phyloP scores from a whole-genome alignment of 768 basidiomycete species.

The Tulasnella calospora region DNA sequence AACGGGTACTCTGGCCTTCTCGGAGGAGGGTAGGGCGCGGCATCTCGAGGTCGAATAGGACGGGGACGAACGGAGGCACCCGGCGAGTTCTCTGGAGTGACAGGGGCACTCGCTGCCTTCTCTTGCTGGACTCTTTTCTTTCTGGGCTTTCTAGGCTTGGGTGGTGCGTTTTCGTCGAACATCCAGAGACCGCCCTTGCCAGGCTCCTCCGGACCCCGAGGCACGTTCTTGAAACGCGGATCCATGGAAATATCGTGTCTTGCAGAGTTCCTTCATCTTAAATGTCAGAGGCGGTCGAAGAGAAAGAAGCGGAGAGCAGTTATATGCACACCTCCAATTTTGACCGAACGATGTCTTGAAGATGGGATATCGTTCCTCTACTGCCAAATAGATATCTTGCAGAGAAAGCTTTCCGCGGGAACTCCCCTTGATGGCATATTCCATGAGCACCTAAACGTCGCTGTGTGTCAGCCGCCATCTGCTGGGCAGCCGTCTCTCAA shows the following conservation, averaged over 20 bases:
- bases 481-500: not conserved
- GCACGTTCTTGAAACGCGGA: constrained; percentile 22
- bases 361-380: constrained; percentile 22
- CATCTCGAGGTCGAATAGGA: not conserved
- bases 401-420: constrained; percentile 17
- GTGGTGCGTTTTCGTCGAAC: constrained; percentile 18
- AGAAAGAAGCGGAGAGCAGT: not conserved
- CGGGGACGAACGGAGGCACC: not conserved
- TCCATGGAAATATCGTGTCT: constrained; percentile 23
- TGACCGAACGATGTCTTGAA: constrained; percentile 5
- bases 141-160: constrained; percentile 17
- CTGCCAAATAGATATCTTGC: constrained; percentile 19
- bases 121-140: not conserved
- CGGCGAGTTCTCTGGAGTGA: not conserved
- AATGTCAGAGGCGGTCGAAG: not conserved
- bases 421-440: constrained; percentile 25
- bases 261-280: constrained; percentile 20
- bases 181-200: constrained; percentile 23
- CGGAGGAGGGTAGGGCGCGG: not conserved
- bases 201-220: constrained; percentile 1
- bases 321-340: constrained; percentile 10
- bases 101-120: not conserved
- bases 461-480: not conserved
- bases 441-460: constrained; percentile 13
- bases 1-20: not conserved